Evolutionary conservation across 805 yeast species (phyloP).

Genomic region (Limtongia smithiae): DNA sequence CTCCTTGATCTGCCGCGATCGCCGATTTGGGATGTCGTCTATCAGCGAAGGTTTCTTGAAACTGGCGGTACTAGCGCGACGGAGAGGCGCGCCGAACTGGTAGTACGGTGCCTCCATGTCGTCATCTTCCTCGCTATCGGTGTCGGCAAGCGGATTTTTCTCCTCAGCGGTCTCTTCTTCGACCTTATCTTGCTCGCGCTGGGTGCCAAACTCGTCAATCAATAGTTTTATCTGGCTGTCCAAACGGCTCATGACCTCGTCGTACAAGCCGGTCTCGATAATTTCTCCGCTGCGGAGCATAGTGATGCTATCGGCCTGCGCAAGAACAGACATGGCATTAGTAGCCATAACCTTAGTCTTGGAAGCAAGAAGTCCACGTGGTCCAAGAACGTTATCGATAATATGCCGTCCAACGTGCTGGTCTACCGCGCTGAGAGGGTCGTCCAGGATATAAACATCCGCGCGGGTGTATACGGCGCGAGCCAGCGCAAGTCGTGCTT

Average conservation of each 20-base stretch:
- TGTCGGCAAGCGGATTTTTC: slow-evolving; percentile 11
- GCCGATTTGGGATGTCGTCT: slow-evolving; percentile 25
- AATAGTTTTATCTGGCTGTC: slow-evolving; percentile 20
- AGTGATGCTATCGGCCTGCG: slow-evolving; percentile 66
- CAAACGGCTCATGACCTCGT: slow-evolving; percentile 27
- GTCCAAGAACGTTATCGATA: slow-evolving; percentile 76
- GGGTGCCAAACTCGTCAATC: slow-evolving; percentile 25
- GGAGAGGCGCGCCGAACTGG: slow-evolving; percentile 35
- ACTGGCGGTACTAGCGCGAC: slow-evolving; percentile 65
- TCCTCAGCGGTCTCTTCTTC: background rate
- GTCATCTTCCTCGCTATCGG: slow-evolving; percentile 20
- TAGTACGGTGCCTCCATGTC: slow-evolving; percentile 6
- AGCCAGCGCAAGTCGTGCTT: slow-evolving; percentile 90
- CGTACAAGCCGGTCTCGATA: slow-evolving; percentile 37
- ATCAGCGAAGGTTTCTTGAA: slow-evolving; percentile 40
- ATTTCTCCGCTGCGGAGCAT: slow-evolving; percentile 53
- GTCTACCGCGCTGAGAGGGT: slow-evolving; percentile 93
- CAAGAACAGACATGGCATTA: slow-evolving; percentile 75
- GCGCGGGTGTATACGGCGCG: slow-evolving; percentile 94
- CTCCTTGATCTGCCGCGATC: slow-evolving; percentile 48
- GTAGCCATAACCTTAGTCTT: slow-evolving; percentile 82
- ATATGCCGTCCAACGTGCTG: slow-evolving; percentile 91
- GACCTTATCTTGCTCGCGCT: slow-evolving; percentile 6
- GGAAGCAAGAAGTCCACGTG: slow-evolving; percentile 66
- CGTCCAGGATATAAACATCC: slow-evolving; percentile 85